These are phyloP conservation scores for Boletellus ananiceps DNA, from an alignment of 768 basidiomycete genomes.

Conservation along the genomic window DNA sequence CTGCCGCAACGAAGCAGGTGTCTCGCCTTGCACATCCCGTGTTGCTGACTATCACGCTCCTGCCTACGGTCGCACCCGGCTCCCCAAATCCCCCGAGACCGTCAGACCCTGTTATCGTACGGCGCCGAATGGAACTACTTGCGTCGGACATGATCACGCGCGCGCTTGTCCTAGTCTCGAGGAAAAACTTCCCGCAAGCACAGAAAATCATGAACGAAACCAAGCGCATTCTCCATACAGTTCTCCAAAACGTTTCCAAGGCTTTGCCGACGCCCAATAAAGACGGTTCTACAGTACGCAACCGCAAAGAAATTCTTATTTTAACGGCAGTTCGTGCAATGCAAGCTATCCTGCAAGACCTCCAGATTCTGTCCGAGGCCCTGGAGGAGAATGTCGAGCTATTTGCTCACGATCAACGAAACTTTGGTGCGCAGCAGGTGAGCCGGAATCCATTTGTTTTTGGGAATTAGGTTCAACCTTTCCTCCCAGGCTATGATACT, in stretches of 20 bases:
- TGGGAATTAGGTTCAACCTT: slow-evolving; percentile 2
- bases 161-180: slow-evolving; percentile 84
- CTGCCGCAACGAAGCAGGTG: slow-evolving; percentile 75
- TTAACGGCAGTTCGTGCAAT: slow-evolving; percentile 73
- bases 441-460: slow-evolving; percentile 9
- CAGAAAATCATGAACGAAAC: slow-evolving; percentile 89
- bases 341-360: slow-evolving; percentile 80
- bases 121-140: slow-evolving; percentile 93
- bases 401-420: slow-evolving; percentile 91
- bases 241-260: slow-evolving; percentile 79
- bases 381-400: slow-evolving; percentile 86
- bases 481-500: slow-evolving; percentile 82
- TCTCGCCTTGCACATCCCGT: slow-evolving; percentile 90
- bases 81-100: slow-evolving; percentile 38
- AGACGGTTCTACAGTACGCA: slow-evolving; percentile 49
- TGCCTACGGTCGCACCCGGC: slow-evolving; percentile 45
- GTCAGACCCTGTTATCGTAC: slow-evolving; percentile 86
- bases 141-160: slow-evolving; percentile 98
- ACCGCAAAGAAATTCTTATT: slow-evolving; percentile 74
- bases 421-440: slow-evolving; percentile 97
- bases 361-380: slow-evolving; percentile 82
- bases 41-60: slow-evolving; percentile 87
- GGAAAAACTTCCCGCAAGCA: slow-evolving; percentile 88
- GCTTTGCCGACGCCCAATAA: slow-evolving; percentile 55
- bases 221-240: slow-evolving; percentile 87